phyloP scores from a whole-genome alignment of 371 early-diverging fungal genomes.

The Mortierella sp. region DNA sequence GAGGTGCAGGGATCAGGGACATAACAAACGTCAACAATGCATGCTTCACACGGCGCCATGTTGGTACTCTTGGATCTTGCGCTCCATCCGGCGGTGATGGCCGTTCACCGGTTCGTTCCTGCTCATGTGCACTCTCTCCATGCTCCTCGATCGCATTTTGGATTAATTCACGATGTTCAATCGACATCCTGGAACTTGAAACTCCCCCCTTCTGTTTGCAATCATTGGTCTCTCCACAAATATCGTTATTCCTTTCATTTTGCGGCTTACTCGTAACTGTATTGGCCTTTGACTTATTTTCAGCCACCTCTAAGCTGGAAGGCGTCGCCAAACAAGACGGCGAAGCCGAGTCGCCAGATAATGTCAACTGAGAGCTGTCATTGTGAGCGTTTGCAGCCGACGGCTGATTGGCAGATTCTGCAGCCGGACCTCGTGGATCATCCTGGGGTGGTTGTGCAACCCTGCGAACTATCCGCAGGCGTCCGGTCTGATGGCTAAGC shows the following conservation, averaged over 20 bases:
- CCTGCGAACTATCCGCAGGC: conserved; percentile 48
- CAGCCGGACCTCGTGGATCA: background rate
- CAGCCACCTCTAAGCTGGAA: background rate
- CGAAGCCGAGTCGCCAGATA: background rate
- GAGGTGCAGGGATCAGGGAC: conserved; percentile 20
- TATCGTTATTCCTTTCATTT: too few species aligned
- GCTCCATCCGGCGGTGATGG: too few species aligned
- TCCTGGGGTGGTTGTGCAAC: conserved; percentile 14
- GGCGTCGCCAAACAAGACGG: background rate
- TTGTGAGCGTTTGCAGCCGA: background rate
- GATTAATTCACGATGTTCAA: background rate
- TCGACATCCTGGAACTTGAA: too few species aligned
- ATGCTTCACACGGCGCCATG: conserved; percentile 16
- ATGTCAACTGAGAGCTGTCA: background rate
- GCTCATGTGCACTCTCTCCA: background rate
- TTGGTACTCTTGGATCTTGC: background rate
- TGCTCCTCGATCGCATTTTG: background rate
- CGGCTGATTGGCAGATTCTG: background rate
- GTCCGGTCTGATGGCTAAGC: conserved; percentile 45
- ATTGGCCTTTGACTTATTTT: too few species aligned
- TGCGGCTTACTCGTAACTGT: too few species aligned
- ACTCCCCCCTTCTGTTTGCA: too few species aligned
- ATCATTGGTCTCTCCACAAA: too few species aligned
- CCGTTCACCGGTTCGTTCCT: background rate
- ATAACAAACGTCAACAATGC: conserved; percentile 15